phyloP scores from a whole-genome alignment of 305 asterid genomes.

The Fraxinus dipetala region DNA sequence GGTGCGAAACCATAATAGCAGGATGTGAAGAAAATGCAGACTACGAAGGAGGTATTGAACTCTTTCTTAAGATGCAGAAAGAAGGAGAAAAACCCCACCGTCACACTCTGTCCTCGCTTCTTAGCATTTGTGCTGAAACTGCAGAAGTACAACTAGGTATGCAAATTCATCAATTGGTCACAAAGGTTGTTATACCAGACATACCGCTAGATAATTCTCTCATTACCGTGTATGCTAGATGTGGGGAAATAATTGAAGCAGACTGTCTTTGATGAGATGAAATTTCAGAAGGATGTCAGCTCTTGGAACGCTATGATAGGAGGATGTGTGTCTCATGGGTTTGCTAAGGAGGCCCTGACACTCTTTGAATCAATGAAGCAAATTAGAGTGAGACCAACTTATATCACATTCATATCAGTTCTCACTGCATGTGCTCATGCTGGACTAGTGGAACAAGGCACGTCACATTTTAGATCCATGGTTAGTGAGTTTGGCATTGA shows the following conservation, averaged over 20 bases:
- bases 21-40: conserved; percentile 63
- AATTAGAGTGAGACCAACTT: conserved; percentile 51
- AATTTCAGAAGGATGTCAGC: conserved; percentile 53
- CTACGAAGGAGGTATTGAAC: conserved; percentile 50
- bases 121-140: conserved; percentile 71
- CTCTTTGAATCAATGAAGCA: conserved; percentile 71
- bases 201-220: conserved; percentile 73
- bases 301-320: conserved; percentile 97
- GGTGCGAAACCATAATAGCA: conserved; percentile 76
- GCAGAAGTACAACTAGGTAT: conserved; percentile 54
- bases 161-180: conserved; percentile 71
- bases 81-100: conserved; percentile 62
- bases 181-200: conserved; percentile 62
- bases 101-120: conserved; percentile 78
- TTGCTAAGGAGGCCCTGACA: conserved; percentile 60
- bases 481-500: conserved; percentile 59
- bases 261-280: conserved; percentile 54
- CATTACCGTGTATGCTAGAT: conserved; percentile 78
- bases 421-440: conserved; percentile 78
- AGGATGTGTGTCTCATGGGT: conserved; percentile 74
- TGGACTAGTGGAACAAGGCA: conserved; percentile 70
- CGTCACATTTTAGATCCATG: conserved; percentile 64
- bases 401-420: conserved; percentile 72
- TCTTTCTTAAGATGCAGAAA: conserved; percentile 56
- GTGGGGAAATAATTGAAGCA: conserved; percentile 76